Conservation (phyloP, 169 alveolate genomes). For the Prorocentrum cordatum region DNA sequence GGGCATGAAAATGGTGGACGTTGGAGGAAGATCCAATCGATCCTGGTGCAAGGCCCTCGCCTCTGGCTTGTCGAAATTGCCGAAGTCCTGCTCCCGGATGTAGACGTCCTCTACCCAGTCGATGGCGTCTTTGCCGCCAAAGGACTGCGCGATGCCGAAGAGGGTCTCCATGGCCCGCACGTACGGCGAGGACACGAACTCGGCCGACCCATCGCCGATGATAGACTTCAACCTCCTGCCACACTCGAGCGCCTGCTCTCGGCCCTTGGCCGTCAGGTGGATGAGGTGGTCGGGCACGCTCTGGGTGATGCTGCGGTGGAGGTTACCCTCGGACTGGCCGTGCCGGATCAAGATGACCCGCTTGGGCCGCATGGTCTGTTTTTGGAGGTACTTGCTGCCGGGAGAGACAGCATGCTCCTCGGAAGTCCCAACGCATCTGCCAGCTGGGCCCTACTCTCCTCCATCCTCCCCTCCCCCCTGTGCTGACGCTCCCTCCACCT, state of each 20-base stretch:
- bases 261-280: neutral
- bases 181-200: neutral
- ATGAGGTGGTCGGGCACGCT: neutral
- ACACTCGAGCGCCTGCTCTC: neutral
- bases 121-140: neutral
- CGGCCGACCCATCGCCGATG: neutral
- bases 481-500: too few relatives aligned
- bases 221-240: neutral
- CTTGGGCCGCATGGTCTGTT: neutral
- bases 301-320: neutral
- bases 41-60: neutral
- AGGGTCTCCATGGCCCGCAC: neutral
- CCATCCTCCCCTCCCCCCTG: too few relatives aligned
- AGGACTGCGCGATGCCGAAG: neutral
- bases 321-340: neutral
- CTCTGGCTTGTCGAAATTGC: neutral
- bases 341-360: neutral
- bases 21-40: too few relatives aligned
- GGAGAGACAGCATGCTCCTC: too few relatives aligned
- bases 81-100: neutral
- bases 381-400: too few relatives aligned
- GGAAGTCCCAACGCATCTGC: too few relatives aligned
- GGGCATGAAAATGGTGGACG: too few relatives aligned
- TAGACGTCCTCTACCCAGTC: neutral
- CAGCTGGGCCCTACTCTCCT: too few relatives aligned